Percentiles rank a stretch among this genome's conserved stretches.
Evolutionary conservation across 306 rosid genomes (phyloP).

Genomic region (Herpetospermum pedunculosum): DNA sequence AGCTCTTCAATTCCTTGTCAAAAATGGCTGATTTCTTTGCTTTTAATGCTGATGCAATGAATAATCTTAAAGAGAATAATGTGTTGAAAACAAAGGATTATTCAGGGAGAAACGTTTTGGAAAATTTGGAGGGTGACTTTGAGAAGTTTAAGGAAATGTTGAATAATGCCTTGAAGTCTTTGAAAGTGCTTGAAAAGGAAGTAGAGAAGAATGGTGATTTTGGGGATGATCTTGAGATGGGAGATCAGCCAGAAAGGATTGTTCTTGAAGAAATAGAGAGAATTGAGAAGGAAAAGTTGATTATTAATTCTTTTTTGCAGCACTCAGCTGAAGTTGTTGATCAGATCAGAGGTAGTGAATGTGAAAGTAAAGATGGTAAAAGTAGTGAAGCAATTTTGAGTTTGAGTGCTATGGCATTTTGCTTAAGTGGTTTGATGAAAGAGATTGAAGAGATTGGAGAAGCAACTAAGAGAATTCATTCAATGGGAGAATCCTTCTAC

Average conservation of each 20-base stretch:
- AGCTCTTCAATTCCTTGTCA: slow-evolving; percentile 35
- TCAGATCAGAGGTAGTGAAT: too few relatives aligned
- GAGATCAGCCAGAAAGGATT: slow-evolving; percentile 18
- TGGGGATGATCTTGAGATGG: slow-evolving; percentile 51
- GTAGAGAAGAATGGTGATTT: slow-evolving; percentile 25
- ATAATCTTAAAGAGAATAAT: slow-evolving; percentile 18
- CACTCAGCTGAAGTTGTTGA: slow-evolving; percentile 19
- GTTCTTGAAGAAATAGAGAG: slow-evolving; percentile 13
- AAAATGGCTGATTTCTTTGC: slow-evolving; percentile 28
- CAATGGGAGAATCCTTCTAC: background rate
- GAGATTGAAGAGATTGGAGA: slow-evolving; percentile 2
- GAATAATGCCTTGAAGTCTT: slow-evolving; percentile 22
- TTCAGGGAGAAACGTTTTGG: slow-evolving; percentile 18
- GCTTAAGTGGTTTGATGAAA: slow-evolving; percentile 17
- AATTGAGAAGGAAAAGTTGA: slow-evolving; percentile 24
- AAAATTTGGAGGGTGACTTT: slow-evolving; percentile 27
- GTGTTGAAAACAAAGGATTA: slow-evolving; percentile 4
- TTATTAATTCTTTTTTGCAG: slow-evolving; percentile 29
- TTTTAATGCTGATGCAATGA: slow-evolving; percentile 30
- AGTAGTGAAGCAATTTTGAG: slow-evolving; percentile 35
- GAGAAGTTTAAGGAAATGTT: slow-evolving; percentile 30
- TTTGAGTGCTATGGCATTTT: slow-evolving; percentile 32
- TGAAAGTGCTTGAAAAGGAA: slow-evolving; percentile 23
- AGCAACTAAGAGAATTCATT: background rate
- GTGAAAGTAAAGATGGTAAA: slow-evolving; percentile 22